Conservation (phyloP, 2,329 filamentous ascomycete species). For the Pseudogymnoascus sp. region DNA sequence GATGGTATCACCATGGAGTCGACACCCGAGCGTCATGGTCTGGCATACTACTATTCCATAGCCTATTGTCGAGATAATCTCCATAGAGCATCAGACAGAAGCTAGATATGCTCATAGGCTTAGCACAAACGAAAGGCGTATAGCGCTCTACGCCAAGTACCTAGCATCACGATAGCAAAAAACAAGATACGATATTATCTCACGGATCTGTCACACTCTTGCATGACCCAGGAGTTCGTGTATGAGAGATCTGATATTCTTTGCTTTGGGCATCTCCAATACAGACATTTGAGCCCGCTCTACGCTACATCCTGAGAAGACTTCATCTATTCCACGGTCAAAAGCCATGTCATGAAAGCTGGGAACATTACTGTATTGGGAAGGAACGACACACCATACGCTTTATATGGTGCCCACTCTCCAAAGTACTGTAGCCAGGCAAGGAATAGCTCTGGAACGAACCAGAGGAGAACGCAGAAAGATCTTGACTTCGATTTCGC, state of each 20-base stretch:
- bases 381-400: constrained; percentile 1
- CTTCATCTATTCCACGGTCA: not conserved
- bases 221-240: constrained; percentile 23
- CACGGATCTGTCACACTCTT: constrained; percentile 30
- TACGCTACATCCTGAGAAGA: not conserved
- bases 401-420: not conserved
- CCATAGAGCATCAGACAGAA: constrained; percentile 49
- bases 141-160: constrained; percentile 57
- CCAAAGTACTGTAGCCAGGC: constrained; percentile 1
- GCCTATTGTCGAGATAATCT: constrained; percentile 61
- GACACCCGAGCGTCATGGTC: constrained; percentile 27
- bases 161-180: constrained; percentile 75
- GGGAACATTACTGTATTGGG: not conserved
- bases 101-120: constrained; percentile 40
- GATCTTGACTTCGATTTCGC: not conserved
- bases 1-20: constrained; percentile 1
- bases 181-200: constrained; percentile 32
- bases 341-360: not conserved
- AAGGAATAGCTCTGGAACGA: not conserved
- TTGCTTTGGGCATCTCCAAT: constrained; percentile 1
- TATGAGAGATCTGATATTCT: constrained; percentile 5
- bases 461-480: not conserved
- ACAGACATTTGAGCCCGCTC: not conserved
- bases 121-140: constrained; percentile 40
- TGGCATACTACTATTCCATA: constrained; percentile 38